Evolutionary conservation across 768 basidiomycete species (phyloP), one percentile per base, ranked within the genome.

Genomic region (Termitomyces sp.): DNA sequence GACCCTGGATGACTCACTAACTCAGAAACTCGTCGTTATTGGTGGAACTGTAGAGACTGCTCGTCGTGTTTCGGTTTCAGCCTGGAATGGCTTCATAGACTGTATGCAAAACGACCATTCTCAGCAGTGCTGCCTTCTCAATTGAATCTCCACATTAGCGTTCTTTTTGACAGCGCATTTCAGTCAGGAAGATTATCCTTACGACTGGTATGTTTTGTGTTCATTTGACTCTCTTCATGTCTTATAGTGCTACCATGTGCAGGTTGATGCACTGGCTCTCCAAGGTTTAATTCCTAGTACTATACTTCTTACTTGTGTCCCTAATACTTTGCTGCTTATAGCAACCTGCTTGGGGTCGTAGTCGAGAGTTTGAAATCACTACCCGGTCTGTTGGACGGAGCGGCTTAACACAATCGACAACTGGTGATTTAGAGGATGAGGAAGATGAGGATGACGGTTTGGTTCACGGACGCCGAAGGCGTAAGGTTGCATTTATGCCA

Each of bases 91-190:
- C 38, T 93, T 94, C 67, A 81, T 94, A 4, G 92, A 93, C 69
- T 93, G 91, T 93, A 66, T 61, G 84, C 60, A 10, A 12, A 43
- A 20, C 20, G 42, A 20, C 26, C 20, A 20, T 7, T 46, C 36
- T 61, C 28, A 43, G 30, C 26, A 26, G 7, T 8, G 0, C 14
- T 14, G 28, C 28, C 45, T 53, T 53, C 50, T 47, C 48, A 54
- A 28, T 42, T 36, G 36, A 47, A 60, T 33, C 22, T 36, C 20
- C 14, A 13, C 20, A 0, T 59, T 36, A 86, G 90, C 91, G 0
- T 94, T 94, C 78, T 93, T 91, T 79, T 78, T 93, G 60, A 94
- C 92, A 6, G 91, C 92, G 0, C 90, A 92, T 66, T 94, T 94
- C 65, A 89, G 83, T 63, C 86, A 92, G 63, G 91, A 92, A 61